Percentiles rank a stretch among this genome's conserved stretches.
Conservation (phyloP, 1,284 basidiomycete species). For the Cryptococcus hybrid region DNA sequence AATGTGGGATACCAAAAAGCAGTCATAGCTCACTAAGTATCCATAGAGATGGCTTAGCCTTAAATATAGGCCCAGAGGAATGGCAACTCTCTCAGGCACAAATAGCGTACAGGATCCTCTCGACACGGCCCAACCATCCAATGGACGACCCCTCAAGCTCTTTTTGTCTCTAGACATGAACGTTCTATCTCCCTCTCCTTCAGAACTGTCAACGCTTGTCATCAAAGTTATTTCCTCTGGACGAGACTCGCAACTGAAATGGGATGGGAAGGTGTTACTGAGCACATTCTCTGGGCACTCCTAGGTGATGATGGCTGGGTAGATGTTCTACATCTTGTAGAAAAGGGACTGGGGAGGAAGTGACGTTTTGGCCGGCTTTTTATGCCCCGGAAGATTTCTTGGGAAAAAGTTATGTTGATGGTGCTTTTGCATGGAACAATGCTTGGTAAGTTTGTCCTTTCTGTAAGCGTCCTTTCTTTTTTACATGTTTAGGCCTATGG, state of each 20-base stretch:
- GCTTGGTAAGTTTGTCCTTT: conserved; percentile 49
- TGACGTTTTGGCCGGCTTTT: conserved; percentile 49
- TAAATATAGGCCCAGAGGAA: conserved; percentile 48
- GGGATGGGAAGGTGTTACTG: conserved; percentile 28
- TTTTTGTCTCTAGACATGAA: conserved; percentile 49
- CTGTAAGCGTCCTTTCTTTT: no score
- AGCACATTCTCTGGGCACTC: conserved; percentile 43
- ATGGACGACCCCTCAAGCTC: conserved; percentile 21
- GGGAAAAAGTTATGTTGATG: conserved; percentile 34
- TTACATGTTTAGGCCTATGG: conserved; percentile 31
- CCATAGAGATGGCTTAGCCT: conserved; percentile 45
- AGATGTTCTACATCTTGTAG: conserved; percentile 29
- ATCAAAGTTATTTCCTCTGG: conserved; percentile 2
- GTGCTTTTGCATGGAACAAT: conserved; percentile 45
- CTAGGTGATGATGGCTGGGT: conserved; percentile 39
- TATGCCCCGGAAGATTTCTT: conserved; percentile 42
- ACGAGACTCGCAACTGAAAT: conserved; percentile 14
- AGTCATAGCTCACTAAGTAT: not conserved
- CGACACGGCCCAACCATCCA: not conserved
- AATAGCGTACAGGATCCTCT: conserved; percentile 28
- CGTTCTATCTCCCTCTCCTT: conserved; percentile 32
- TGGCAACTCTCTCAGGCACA: conserved; percentile 48
- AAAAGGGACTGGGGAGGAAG: conserved; percentile 20
- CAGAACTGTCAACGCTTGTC: conserved; percentile 21
- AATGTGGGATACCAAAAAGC: conserved; percentile 14